Evolutionary conservation across 768 basidiomycete species (phyloP), one percentile per base, ranked within the genome.

Genomic region (Galerina sulciceps): DNA sequence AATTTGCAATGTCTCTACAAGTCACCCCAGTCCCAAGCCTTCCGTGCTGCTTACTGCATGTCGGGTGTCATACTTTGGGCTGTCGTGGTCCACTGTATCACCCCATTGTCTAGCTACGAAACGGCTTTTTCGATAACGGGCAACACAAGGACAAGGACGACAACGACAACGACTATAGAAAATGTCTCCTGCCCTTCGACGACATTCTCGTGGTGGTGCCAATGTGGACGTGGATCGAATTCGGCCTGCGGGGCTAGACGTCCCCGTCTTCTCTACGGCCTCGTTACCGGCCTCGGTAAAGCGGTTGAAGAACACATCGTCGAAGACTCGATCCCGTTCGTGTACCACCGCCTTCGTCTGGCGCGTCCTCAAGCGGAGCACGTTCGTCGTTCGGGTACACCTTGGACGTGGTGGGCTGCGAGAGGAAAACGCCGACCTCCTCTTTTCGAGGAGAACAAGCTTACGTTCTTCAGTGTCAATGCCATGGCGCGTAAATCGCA

Each of bases 11-110:
- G 59, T 48, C 59, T 54, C 1, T 60, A 60, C 38, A 53, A 61
- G 23, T 58, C 60, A 1, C 60, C 56, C 17, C 60, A 61, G 31
- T 57, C 60, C 26, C 55, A 65, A 50, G 40, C 63, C 56, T 38
- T 62, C 37, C 49, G 58, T n/a, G 44, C 58, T 3, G n/a, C n/a
- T n/a, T n/a, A n/a, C n/a, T n/a, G n/a, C n/a, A 52, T 43, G 1
- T 53, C 58, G 40, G 46, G 37, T 10, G 46, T 54, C 6, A 38
- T 54, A 17, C 52, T 59, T 34, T 59, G 58, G 58, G n/a, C n/a
- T n/a, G n/a, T 26, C 42, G 42, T 59, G 58, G 58, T 59, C 58
- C 2, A 59, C 6, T 59, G 14, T 54, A 54, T 59, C 41, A 36
- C 13, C 58, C 52, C 17, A 34, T 54, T 34, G n/a, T 48, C 22